Evolutionary conservation across 345 rosid species (phyloP), one percentile per base, ranked within the genome.

Genomic region (Clarkia xantiana): DNA sequence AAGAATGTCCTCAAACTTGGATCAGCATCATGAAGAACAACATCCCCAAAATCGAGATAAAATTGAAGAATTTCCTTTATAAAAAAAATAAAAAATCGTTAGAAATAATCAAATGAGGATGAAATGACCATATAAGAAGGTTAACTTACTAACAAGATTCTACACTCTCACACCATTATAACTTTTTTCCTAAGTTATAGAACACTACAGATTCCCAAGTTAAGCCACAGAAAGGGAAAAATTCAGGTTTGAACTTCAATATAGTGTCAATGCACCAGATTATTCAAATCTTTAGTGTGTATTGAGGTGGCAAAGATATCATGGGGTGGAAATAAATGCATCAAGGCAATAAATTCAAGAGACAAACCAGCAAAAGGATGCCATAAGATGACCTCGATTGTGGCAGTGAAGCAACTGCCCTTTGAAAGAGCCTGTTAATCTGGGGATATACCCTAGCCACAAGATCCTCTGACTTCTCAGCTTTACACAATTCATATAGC

Each of bases 1-100:
- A 83, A 77, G 65, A 83, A 91, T 7, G 77, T 63, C 57, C 72
- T 64, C 40, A 90, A 60, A 65, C 81, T 83, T 10, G 91, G 84
- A 72, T 90, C 96, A 65, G 97, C 84, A 75, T 91, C 96, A 61
- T 83, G 96, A 17, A 91, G 69, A 61, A 81, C 94, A 49, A 75
- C 50, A 45, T 91, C 98, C 15, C 98, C 96, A 23, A 77, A 83
- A 66, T 84, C 94, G 44, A 91, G 84, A 64, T 67, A 86, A 73
- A 83, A 79, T 54, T 78, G 96, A 65, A 90, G 82, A 70, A 91
- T 81, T 9, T 69, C 86, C 97, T 90, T 69, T 42, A 48, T 7
- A 17, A 40, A 12, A 48, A 57, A 42, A 1, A 44, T 48, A 54
- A 1, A 44, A 46, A 54, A 18, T 9, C 47, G 16, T n/a, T 9